Percentiles rank a stretch among this genome's conserved stretches.
These are phyloP conservation scores for Ploettnerulaceae sp. DNA, from an alignment of 2,329 filamentous ascomycete genomes.

Conservation along the genomic window DNA sequence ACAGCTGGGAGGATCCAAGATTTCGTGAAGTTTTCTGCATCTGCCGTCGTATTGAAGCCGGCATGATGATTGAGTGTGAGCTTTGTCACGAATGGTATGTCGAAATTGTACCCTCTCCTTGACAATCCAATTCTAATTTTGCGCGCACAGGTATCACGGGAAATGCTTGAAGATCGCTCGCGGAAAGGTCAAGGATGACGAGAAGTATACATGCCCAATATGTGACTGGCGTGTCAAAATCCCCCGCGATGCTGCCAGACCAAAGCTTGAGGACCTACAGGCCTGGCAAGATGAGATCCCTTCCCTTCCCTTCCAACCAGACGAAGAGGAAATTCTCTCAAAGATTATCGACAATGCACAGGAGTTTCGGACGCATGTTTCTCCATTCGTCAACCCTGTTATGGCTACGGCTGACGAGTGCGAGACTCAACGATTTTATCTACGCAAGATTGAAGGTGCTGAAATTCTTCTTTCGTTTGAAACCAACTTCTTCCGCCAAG, in stretches of 20 bases:
- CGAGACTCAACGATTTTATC: constrained; percentile 86
- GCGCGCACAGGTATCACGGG: constrained; percentile 83
- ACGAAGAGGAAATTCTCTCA: constrained; percentile 83
- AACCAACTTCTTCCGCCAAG: constrained; percentile 96
- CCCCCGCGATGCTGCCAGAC: constrained; percentile 88
- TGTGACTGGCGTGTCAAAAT: constrained; percentile 98
- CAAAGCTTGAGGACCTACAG: constrained; percentile 86
- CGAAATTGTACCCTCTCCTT: not conserved
- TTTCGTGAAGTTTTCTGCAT: constrained; percentile 90
- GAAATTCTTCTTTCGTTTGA: constrained; percentile 88
- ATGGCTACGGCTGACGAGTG: constrained; percentile 81
- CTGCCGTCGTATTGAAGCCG: constrained; percentile 85
- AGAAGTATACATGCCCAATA: constrained; percentile 97
- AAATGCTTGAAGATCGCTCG: constrained; percentile 97
- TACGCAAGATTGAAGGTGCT: constrained; percentile 94
- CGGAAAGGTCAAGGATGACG: constrained; percentile 96
- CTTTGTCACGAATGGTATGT: constrained; percentile 93
- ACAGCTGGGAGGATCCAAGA: constrained; percentile 56
- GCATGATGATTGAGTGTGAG: constrained; percentile 99
- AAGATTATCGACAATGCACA: constrained; percentile 82
- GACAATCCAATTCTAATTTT: constrained; percentile 13
- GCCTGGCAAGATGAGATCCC: constrained; percentile 80
- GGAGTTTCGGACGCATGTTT: constrained; percentile 77
- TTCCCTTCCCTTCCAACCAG: constrained; percentile 83
- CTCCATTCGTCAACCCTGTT: constrained; percentile 73